Percentiles rank a stretch among this genome's conserved stretches.
Conservation (phyloP, 306 rosid species). For the Nissolia schottii region DNA sequence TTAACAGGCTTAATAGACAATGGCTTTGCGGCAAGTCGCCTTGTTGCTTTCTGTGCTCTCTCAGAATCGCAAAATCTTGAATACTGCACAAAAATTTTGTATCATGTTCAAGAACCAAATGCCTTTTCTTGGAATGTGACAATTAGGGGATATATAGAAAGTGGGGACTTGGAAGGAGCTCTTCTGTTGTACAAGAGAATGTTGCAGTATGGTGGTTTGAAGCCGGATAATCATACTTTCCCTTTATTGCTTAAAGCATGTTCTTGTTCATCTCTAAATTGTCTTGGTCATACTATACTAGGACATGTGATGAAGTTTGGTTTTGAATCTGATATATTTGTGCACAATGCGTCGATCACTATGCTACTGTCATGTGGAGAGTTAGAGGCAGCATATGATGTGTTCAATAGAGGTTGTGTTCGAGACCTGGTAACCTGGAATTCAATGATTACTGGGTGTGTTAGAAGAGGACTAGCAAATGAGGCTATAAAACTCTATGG, state of each 20-base stretch:
- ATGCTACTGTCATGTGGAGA: constrained; percentile 58
- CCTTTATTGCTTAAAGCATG: constrained; percentile 67
- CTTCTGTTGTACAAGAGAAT: constrained; percentile 49
- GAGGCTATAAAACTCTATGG: constrained; percentile 48
- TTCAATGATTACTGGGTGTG: constrained; percentile 73
- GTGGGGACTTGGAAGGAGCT: constrained; percentile 42
- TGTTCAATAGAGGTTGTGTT: constrained; percentile 54
- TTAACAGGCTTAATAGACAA: constrained; percentile 45
- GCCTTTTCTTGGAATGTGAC: constrained; percentile 73
- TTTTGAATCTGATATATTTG: constrained; percentile 49
- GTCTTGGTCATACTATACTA: constrained; percentile 45
- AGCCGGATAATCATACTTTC: constrained; percentile 67
- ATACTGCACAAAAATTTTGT: constrained; percentile 48
- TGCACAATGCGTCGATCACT: constrained; percentile 61
- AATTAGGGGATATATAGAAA: constrained; percentile 61
- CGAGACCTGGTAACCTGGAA: constrained; percentile 90
- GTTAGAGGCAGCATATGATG: constrained; percentile 41
- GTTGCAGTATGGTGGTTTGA: constrained; percentile 40
- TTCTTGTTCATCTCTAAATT: constrained; percentile 37
- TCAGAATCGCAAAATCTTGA: constrained; percentile 48
- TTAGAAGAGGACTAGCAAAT: constrained; percentile 50
- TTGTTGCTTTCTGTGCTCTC: constrained; percentile 72
- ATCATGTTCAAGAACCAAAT: constrained; percentile 30
- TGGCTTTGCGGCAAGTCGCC: constrained; percentile 61
- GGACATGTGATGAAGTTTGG: constrained; percentile 67